Conservation (phyloP, 805 yeast species). For the Diddensiella caesifluorescens region DNA sequence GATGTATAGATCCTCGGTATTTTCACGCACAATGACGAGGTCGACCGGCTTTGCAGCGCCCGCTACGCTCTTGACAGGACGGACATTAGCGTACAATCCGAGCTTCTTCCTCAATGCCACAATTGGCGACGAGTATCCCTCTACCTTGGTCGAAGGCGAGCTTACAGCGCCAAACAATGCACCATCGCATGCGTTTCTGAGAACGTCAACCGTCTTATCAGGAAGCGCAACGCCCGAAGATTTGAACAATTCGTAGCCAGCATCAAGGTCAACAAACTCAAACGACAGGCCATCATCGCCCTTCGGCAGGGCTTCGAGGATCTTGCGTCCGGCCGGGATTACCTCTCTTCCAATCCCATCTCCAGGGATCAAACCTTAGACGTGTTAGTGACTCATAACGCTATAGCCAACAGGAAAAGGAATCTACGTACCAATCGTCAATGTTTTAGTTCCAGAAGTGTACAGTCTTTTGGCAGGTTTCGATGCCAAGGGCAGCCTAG, state of each 20-base stretch:
- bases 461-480: constrained; percentile 8
- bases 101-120: constrained; percentile 96
- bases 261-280: constrained; percentile 81
- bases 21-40: constrained; percentile 96
- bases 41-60: constrained; percentile 87
- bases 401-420: too few relatives aligned
- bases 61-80: constrained; percentile 93
- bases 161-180: constrained; percentile 96
- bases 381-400: too few relatives aligned
- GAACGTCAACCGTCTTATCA: constrained; percentile 75
- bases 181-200: constrained; percentile 85
- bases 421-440: constrained; percentile 19
- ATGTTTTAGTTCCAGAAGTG: constrained; percentile 19
- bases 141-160: constrained; percentile 90
- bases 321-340: constrained; percentile 86
- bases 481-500: not conserved
- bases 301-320: constrained; percentile 77
- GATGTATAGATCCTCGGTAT: constrained; percentile 95
- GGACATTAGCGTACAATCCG: constrained; percentile 92
- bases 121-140: constrained; percentile 96
- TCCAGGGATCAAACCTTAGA: constrained; percentile 81
- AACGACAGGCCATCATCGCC: constrained; percentile 64
- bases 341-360: constrained; percentile 98
- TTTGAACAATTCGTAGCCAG: constrained; percentile 92
- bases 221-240: constrained; percentile 96